These are phyloP conservation scores for Pichia sorboxylosa DNA, from an alignment of 1,139 yeast genomes.

Conservation along the genomic window DNA sequence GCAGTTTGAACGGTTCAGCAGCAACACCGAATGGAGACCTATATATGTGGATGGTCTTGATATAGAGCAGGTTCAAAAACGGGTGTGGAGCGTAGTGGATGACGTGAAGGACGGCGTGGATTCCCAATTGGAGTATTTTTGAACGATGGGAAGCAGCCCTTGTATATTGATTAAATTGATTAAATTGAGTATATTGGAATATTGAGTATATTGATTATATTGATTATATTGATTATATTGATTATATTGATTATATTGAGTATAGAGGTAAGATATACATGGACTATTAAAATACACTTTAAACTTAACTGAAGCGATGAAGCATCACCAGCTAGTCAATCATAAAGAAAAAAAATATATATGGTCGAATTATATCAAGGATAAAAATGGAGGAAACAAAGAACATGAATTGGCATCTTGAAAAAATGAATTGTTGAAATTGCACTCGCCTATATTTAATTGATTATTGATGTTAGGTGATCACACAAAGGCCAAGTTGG, in stretches of 20 bases:
- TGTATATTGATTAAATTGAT: too few relatives aligned
- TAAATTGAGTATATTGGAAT: not conserved
- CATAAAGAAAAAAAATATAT: not conserved
- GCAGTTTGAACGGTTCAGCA: constrained; percentile 42
- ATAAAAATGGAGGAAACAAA: too few relatives aligned
- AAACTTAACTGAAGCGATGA: not conserved
- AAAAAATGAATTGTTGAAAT: too few relatives aligned
- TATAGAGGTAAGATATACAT: constrained; percentile 5
- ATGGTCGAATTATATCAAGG: too few relatives aligned
- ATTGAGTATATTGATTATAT: constrained; percentile 2
- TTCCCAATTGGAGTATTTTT: constrained; percentile 8
- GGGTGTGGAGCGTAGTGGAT: constrained; percentile 20
- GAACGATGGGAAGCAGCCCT: not conserved
- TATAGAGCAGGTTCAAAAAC: constrained; percentile 42
- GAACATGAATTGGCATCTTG: too few relatives aligned
- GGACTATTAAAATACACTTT: constrained; percentile 11
- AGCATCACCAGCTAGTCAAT: not conserved
- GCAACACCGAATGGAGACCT: constrained; percentile 27
- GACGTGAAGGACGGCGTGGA: constrained; percentile 9
- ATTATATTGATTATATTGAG: too few relatives aligned
- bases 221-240: too few relatives aligned
- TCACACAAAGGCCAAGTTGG: constrained; percentile 25
- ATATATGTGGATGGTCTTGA: constrained; percentile 49
- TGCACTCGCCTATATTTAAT: not conserved
- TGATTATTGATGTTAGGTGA: not conserved